phyloP scores from a whole-genome alignment of 345 rosid genomes.

The Gossypium arboreum region DNA sequence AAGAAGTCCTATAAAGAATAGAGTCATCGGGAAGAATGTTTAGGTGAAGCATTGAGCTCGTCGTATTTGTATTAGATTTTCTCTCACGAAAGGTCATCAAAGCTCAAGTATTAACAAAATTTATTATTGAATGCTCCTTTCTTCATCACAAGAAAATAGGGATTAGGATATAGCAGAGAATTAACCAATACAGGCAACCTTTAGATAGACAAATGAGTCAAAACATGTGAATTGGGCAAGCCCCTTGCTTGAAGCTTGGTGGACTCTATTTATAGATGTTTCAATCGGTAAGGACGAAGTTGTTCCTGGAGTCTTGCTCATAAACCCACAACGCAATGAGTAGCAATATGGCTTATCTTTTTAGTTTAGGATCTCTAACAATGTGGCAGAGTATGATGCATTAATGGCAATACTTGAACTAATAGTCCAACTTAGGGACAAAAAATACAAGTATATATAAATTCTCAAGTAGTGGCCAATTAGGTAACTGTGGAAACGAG shows the following conservation, averaged over 20 bases:
- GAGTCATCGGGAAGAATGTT: not conserved
- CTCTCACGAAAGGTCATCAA: not conserved
- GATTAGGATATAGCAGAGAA: too few species aligned
- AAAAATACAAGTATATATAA: too few species aligned
- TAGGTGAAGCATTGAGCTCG: not conserved
- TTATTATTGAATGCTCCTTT: not conserved
- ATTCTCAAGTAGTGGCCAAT: not conserved
- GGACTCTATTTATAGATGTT: not conserved
- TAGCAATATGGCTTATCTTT: not conserved
- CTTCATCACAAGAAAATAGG: not conserved
- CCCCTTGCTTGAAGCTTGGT: not conserved
- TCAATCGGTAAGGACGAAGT: not conserved
- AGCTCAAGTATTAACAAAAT: not conserved
- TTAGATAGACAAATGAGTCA: too few species aligned
- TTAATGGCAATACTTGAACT: not conserved
- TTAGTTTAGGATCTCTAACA: not conserved
- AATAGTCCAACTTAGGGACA: not conserved
- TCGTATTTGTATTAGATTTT: not conserved
- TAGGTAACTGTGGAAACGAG: not conserved
- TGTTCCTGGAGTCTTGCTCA: not conserved
- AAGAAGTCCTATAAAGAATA: not conserved
- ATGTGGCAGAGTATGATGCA: not conserved
- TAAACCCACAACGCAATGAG: not conserved
- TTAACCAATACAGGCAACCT: too few species aligned
- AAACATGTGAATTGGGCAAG: too few species aligned